Conservation (phyloP, 192 early-diverging fungal species). For the Gryganskiella cystojenkinii region DNA sequence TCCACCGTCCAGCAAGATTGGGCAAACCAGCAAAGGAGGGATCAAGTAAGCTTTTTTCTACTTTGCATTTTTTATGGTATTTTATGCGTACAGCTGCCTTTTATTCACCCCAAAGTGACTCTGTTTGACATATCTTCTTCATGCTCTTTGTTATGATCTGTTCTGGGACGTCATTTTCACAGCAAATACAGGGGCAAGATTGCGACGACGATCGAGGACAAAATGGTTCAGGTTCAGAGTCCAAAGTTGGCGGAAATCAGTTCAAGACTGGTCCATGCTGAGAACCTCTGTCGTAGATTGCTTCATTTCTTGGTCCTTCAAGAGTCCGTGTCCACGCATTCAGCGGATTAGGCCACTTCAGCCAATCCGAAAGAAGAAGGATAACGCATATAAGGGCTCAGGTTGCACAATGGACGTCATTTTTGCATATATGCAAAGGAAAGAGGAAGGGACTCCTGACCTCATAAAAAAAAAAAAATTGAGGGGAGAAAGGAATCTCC, state of each 20-base stretch:
- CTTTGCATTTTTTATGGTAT: neutral
- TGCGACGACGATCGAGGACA: conserved; percentile 49
- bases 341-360: neutral
- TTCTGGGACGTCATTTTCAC: neutral
- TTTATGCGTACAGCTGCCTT: neutral
- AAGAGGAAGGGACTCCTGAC: no score
- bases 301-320: conserved; percentile 43
- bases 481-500: no score
- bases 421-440: no score
- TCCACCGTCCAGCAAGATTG: conserved; percentile 33
- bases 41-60: conserved; percentile 23
- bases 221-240: conserved; percentile 44
- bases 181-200: conserved; percentile 51
- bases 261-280: conserved; percentile 16
- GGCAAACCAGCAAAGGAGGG: conserved; percentile 48
- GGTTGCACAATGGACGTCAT: no score
- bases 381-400: no score
- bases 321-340: conserved; percentile 15
- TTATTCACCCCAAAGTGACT: neutral
- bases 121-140: neutral
- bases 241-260: conserved; percentile 40
- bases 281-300: conserved; percentile 33
- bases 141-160: neutral
- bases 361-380: no score
- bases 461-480: no score